Base-by-base conservation (phyloP, 352 stramenopile genomes). In the Phytophthora pinifolia region DNA sequence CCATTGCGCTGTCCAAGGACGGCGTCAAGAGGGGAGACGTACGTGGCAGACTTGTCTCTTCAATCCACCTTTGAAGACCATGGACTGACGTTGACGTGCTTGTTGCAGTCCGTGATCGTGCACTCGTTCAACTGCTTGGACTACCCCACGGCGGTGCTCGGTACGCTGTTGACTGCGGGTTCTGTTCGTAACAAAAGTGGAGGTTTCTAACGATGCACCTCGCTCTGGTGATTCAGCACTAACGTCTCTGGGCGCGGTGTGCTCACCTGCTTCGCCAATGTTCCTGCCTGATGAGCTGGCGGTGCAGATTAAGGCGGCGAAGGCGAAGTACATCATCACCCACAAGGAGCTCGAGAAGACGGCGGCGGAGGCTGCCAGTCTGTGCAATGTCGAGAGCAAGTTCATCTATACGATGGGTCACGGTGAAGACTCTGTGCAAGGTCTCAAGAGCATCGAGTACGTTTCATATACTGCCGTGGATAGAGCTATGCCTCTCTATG, bases 51-150 rank as follows among this genome's bases (percentile, higher is more conserved):
- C 4, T 27, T 27, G 22, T 6, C 6, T 27, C 22, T 27, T 27
- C 22, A 6, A 27, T 6, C 22, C 36, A 20, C 1, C 17, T 14
- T 47, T 35, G 32, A 6, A 44, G 3, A 10, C n/a, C 36, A 8
- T 33, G 34, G 15, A 18, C 27, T 20, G 27, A 30, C n/a, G 6
- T 27, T 12, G 15, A 32, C 12, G 29, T 27, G 22, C n/a, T 8
- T 13, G 2, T 35, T 18, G 10, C 46, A 85, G 74, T 59, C 70
- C 4, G 72, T 89, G 17, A 60, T 86, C 2, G 6, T 87, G 52
- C 77, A 89, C 56, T 79, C 75, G 36, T 76, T 86, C 56, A 89
- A 89, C 62, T 89, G 79, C 46, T 15, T 88, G 25, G 79, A 89
- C 57, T 89, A 79, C 54, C 76, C 73, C 32, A 67, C 73, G 14